Conservation (phyloP, 2,329 filamentous ascomycete species). For the Trichothecium sympodiale region DNA sequence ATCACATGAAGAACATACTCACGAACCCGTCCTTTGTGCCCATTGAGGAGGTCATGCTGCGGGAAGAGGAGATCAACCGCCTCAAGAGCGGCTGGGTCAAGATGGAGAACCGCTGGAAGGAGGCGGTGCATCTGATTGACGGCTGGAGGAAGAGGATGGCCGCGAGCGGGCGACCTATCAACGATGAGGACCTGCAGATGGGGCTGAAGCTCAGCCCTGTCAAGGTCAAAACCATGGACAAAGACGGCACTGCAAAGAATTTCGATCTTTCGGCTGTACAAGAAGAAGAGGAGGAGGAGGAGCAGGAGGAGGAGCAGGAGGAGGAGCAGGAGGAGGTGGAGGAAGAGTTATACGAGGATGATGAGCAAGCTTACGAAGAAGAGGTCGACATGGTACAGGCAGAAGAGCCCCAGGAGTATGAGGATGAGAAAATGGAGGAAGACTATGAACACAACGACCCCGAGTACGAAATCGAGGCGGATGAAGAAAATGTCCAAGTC, state of each 20-base stretch:
- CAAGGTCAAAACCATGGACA: constrained; percentile 39
- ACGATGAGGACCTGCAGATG: constrained; percentile 56
- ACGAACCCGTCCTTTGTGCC: constrained; percentile 96
- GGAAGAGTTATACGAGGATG: constrained; percentile 28
- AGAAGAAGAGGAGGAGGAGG: constrained; percentile 31
- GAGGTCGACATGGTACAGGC: constrained; percentile 5
- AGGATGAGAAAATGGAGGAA: constrained; percentile 24
- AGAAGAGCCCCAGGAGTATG: background rate
- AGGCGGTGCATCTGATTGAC: constrained; percentile 84
- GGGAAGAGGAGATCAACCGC: constrained; percentile 80
- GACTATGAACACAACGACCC: constrained; percentile 20
- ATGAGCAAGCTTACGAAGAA: constrained; percentile 21
- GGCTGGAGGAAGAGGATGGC: constrained; percentile 80
- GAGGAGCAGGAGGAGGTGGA: constrained; percentile 6
- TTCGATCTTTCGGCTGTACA: constrained; percentile 33
- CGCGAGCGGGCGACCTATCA: constrained; percentile 56
- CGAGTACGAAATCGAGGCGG: constrained; percentile 8
- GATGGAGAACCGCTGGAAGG: constrained; percentile 85
- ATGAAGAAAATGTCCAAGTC: constrained; percentile 33
- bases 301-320: constrained; percentile 11
- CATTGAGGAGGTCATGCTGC: constrained; percentile 84
- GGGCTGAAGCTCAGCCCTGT: constrained; percentile 54
- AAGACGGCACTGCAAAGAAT: constrained; percentile 27
- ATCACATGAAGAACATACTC: constrained; percentile 71
- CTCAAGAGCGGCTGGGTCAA: constrained; percentile 81